phyloP scores from a whole-genome alignment of 169 alveolate genomes.

The Besnoitia besnoiti region DNA sequence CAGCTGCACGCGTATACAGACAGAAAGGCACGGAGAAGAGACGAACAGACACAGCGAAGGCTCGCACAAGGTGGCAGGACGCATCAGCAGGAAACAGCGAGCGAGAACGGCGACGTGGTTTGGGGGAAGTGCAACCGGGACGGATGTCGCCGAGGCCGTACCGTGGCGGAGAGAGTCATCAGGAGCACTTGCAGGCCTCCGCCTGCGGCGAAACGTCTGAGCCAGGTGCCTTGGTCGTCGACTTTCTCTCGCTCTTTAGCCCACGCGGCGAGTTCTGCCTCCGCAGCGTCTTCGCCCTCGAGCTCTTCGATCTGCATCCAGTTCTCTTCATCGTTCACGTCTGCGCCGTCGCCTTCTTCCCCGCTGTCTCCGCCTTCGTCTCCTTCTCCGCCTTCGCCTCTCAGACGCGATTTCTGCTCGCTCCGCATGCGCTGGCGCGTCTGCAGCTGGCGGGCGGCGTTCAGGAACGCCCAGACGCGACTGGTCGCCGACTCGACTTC shows the following conservation, averaged over 20 bases:
- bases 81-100: no score
- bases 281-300: not conserved
- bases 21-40: not conserved
- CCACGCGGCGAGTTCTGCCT: slow-evolving; percentile 36
- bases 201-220: slow-evolving; percentile 53
- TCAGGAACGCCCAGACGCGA: not conserved
- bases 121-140: no score
- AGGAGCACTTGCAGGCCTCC: slow-evolving; percentile 59
- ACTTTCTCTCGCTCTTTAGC: slow-evolving; percentile 1
- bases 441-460: slow-evolving; percentile 27
- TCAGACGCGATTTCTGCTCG: not conserved
- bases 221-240: slow-evolving; percentile 61
- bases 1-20: no score
- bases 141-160: not conserved
- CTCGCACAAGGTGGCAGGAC: not conserved
- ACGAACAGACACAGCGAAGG: not conserved
- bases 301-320: not conserved
- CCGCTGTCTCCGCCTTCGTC: not conserved
- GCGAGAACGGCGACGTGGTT: no score
- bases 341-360: not conserved
- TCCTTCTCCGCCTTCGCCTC: not conserved
- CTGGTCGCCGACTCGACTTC: not conserved
- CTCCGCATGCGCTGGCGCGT: not conserved
- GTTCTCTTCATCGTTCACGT: not conserved
- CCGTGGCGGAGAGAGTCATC: slow-evolving; percentile 57